Conservation (phyloP, 345 rosid genomes). For the Gossypium australe region DNA sequence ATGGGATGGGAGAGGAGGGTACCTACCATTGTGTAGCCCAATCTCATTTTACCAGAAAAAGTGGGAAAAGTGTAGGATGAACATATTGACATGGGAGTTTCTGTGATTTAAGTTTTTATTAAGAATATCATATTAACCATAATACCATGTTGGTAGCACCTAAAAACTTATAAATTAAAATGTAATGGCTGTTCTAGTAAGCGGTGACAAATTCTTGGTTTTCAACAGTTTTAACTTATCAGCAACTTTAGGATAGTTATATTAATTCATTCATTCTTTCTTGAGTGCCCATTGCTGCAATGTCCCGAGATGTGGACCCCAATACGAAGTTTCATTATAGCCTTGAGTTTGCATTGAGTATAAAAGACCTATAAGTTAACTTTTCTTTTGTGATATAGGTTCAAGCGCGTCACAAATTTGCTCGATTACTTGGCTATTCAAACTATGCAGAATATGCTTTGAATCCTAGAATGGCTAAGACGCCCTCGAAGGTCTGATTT, state of each 20-base stretch:
- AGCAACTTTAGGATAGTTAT: not conserved
- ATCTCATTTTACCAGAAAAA: not conserved
- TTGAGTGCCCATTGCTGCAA: not conserved
- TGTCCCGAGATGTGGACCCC: slow-evolving; percentile 4
- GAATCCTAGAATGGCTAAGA: slow-evolving; percentile 76
- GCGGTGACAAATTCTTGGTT: not conserved
- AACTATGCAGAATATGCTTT: slow-evolving; percentile 83
- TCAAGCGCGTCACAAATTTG: slow-evolving; percentile 76
- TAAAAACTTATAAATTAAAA: not conserved
- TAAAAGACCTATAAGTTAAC: slow-evolving; percentile 1
- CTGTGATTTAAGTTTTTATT: not conserved
- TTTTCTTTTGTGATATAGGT: slow-evolving; percentile 41
- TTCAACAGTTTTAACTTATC: not conserved
- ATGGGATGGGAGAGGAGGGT: not conserved
- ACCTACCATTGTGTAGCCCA: not conserved
- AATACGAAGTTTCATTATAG: not conserved
- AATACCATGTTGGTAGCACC: not conserved
- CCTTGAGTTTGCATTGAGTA: not conserved
- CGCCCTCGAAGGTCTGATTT: slow-evolving; percentile 67
- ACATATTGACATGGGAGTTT: not conserved
- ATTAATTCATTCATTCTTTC: not conserved
- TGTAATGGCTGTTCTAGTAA: not conserved
- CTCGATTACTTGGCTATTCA: slow-evolving; percentile 77
- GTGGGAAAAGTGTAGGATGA: not conserved
- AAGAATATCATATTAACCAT: not conserved